Percentiles rank a stretch among this genome's conserved stretches.
These are phyloP conservation scores for Acacia confusa DNA, from an alignment of 306 rosid genomes.

Conservation along the genomic window DNA sequence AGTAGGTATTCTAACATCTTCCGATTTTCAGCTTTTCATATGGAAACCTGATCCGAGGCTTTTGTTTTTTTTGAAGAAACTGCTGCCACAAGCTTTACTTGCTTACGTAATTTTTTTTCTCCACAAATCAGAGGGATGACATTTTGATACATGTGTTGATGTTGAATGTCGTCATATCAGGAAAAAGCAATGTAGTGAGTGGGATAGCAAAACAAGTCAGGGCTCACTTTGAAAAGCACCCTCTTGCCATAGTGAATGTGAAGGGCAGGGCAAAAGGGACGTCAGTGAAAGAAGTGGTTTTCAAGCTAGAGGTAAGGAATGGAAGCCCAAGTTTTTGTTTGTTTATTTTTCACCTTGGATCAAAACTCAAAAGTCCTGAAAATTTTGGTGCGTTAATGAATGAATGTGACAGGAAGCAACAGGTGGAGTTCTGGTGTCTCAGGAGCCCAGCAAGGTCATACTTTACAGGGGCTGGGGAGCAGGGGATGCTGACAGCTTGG, in stretches of 20 bases:
- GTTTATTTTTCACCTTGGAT: background rate
- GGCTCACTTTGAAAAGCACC: conserved; percentile 62
- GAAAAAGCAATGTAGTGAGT: conserved; percentile 70
- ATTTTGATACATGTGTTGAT: background rate
- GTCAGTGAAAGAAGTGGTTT: conserved; percentile 79
- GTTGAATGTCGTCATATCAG: conserved; percentile 38
- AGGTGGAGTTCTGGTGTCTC: conserved; percentile 83
- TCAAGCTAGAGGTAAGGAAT: conserved; percentile 66
- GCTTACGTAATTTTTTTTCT: background rate
- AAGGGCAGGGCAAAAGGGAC: conserved; percentile 93
- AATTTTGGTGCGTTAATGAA: background rate
- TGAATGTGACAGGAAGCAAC: conserved; percentile 68
- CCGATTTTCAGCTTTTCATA: conserved; percentile 15
- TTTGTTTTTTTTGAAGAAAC: background rate
- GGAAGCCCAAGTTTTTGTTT: conserved; percentile 23
- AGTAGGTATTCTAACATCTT: conserved; percentile 56
- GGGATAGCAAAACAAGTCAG: conserved; percentile 80
- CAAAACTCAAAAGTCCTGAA: conserved; percentile 18
- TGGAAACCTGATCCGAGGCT: background rate
- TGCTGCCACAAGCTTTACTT: background rate
- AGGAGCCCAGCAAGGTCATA: conserved; percentile 79
- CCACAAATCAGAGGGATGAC: conserved; percentile 5
- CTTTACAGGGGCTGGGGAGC: conserved; percentile 95
- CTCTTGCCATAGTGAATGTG: conserved; percentile 83
- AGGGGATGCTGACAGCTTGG: conserved; percentile 31